Evolutionary conservation across 75 land plant genomes (phyloP).

Genomic region (Picea glauca): DNA sequence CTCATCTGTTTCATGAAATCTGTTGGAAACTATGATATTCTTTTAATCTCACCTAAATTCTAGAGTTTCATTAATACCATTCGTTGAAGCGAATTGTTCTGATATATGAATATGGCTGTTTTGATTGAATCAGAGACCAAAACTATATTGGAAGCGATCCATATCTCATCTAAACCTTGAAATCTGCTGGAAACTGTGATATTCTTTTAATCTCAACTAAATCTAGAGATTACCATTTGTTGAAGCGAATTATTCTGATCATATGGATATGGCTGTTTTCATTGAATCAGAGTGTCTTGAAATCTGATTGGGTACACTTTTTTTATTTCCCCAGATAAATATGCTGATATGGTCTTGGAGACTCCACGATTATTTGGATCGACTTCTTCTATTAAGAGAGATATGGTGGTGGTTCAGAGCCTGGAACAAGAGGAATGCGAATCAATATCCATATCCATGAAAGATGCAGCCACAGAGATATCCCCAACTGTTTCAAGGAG

Average conservation of each 20-base stretch:
- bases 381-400: neutral
- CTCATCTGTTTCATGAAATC: too few species aligned
- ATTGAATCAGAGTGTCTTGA: neutral
- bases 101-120: neutral
- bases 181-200: too few species aligned
- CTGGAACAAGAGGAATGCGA: neutral
- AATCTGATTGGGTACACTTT: neutral
- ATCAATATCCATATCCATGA: constrained; percentile 1
- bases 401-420: neutral
- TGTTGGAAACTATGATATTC: too few species aligned
- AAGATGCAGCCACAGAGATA: constrained; percentile 39
- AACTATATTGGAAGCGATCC: too few species aligned
- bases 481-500: constrained; percentile 47
- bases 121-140: neutral
- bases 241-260: neutral
- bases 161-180: too few species aligned
- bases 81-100: neutral
- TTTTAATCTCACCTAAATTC: neutral
- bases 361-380: neutral
- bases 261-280: neutral
- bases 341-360: neutral
- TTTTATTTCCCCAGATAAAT: neutral
- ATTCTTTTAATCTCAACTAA: neutral
- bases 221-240: neutral
- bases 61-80: neutral